phyloP scores from a whole-genome alignment of 768 basidiomycete species.

The Lactarius quietus region DNA sequence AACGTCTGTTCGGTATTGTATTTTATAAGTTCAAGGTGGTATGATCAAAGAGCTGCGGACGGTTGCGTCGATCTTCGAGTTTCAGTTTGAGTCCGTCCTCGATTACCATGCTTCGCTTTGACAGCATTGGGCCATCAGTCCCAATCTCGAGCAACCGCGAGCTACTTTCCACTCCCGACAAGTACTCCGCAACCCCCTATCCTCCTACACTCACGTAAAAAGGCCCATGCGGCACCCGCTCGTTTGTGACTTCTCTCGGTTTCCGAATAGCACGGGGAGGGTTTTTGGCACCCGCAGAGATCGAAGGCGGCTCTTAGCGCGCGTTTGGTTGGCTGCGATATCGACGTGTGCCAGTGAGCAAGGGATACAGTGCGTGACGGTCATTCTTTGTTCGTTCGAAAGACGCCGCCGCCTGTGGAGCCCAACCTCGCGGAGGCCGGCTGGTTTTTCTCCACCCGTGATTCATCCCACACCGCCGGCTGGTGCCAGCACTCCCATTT shows the following conservation, averaged over 20 bases:
- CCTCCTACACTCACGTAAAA: not conserved
- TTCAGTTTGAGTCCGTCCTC: not conserved
- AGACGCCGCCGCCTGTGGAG: not conserved
- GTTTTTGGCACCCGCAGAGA: not conserved
- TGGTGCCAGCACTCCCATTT: not conserved
- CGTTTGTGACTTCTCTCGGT: not conserved
- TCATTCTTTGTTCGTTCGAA: not conserved
- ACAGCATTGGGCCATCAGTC: not conserved
- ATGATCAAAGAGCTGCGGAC: not conserved
- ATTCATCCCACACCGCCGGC: not conserved
- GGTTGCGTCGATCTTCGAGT: not conserved
- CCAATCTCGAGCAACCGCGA: not conserved
- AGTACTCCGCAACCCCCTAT: not conserved
- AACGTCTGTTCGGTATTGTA: conserved; percentile 2
- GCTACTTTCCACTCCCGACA: not conserved
- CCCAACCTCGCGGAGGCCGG: not conserved
- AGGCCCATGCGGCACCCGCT: not conserved
- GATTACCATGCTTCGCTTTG: not conserved
- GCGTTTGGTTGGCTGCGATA: not conserved
- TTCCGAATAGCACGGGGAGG: not conserved
- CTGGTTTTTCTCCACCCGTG: not conserved
- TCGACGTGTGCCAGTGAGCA: not conserved
- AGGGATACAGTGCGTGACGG: too few relatives aligned
- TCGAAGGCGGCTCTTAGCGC: not conserved
- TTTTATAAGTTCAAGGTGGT: not conserved